These are phyloP conservation scores for Flaveria trinervia DNA, from an alignment of 129 eudicot species.

Conservation along the genomic window DNA sequence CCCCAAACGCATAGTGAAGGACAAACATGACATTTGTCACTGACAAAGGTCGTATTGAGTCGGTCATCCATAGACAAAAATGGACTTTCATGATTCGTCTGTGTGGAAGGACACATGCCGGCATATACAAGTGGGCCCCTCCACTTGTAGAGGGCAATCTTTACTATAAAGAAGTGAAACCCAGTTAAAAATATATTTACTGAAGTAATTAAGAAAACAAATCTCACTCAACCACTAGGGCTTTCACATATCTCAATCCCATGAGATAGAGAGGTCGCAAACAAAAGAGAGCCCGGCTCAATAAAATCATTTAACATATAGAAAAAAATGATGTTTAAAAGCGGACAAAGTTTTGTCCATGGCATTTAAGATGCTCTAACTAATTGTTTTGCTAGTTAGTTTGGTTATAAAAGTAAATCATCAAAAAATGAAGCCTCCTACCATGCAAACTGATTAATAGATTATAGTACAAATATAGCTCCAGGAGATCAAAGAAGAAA, in stretches of 20 bases:
- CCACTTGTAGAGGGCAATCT: not conserved
- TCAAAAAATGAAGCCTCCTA: conserved; percentile 1
- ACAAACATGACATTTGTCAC: not conserved
- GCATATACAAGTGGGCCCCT: not conserved
- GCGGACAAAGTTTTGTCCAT: not conserved
- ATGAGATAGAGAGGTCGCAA: not conserved
- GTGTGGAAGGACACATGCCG: conserved; percentile 5
- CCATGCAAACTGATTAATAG: not conserved
- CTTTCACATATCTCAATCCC: not conserved
- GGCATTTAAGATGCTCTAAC: not conserved
- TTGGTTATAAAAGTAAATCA: not conserved
- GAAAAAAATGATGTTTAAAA: not conserved
- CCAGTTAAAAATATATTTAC: not conserved
- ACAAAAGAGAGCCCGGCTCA: too few species aligned
- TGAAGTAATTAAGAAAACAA: not conserved
- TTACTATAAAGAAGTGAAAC: not conserved
- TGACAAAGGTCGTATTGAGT: not conserved
- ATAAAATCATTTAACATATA: too few species aligned
- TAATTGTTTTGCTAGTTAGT: not conserved
- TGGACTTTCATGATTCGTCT: not conserved
- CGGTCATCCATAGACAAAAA: conserved; percentile 1
- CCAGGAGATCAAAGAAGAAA: not conserved
- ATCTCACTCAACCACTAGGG: too few species aligned
- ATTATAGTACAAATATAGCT: not conserved
- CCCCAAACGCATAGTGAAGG: not conserved